These are phyloP conservation scores for Ustilago loliicola DNA, from an alignment of 1,284 basidiomycete species.

Conservation along the genomic window DNA sequence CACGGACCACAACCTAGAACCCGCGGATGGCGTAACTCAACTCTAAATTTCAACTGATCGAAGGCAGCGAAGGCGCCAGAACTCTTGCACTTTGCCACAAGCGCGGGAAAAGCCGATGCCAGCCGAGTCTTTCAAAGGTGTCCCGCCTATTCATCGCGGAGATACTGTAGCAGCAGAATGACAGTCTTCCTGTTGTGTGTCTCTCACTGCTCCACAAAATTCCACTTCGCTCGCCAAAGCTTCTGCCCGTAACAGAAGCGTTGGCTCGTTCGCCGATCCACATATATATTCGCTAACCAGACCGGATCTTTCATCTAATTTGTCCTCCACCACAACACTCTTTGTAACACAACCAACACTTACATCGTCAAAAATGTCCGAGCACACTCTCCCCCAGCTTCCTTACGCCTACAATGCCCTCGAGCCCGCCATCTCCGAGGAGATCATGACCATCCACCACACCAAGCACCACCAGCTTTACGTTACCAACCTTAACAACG, in stretches of 20 bases:
- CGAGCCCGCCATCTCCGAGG: constrained; percentile 83
- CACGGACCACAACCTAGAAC: constrained; percentile 23
- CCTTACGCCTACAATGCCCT: constrained; percentile 91
- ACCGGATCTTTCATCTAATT: background rate
- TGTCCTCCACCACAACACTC: background rate
- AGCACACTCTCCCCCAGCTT: constrained; percentile 84
- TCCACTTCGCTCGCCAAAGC: background rate
- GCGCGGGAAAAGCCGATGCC: constrained; percentile 6
- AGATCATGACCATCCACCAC: constrained; percentile 82
- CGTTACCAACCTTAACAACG: constrained; percentile 74
- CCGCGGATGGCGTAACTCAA: constrained; percentile 24
- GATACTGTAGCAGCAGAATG: constrained; percentile 5
- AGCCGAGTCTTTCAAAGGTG: background rate
- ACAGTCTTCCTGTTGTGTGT: background rate
- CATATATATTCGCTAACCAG: constrained; percentile 19
- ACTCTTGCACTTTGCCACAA: constrained; percentile 1
- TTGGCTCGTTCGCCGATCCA: constrained; percentile 31
- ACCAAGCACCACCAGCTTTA: constrained; percentile 85
- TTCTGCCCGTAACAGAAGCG: constrained; percentile 28
- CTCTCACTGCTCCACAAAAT: background rate
- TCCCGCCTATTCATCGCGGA: background rate
- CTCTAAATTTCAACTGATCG: constrained; percentile 19
- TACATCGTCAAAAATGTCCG: constrained; percentile 41
- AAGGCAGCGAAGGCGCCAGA: constrained; percentile 26
- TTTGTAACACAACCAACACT: background rate